Conservation (phyloP, 225 moss, liverwort and hornwort species). For the Antitrichia curtipendula region DNA sequence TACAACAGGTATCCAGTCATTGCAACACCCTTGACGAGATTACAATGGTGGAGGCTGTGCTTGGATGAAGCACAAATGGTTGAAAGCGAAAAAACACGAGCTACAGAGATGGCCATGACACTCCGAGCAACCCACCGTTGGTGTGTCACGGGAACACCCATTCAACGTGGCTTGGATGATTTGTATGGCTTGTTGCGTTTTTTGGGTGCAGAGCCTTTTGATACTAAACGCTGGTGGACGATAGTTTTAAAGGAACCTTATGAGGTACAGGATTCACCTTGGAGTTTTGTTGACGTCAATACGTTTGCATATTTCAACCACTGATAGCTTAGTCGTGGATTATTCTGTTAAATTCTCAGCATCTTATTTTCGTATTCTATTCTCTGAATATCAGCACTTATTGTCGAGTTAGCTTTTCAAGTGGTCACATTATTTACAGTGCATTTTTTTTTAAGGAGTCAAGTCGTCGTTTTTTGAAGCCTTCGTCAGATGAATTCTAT, state of each 20-base stretch:
- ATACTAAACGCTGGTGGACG: conserved; percentile 64
- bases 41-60: conserved; percentile 95
- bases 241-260: conserved; percentile 73
- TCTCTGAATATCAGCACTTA: background rate
- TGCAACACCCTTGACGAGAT: conserved; percentile 79
- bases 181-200: conserved; percentile 78
- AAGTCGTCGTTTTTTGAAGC: background rate
- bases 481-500: background rate
- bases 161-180: conserved; percentile 94
- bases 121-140: conserved; percentile 73
- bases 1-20: conserved; percentile 68
- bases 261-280: conserved; percentile 44
- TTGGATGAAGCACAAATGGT: conserved; percentile 99
- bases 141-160: conserved; percentile 95
- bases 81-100: conserved; percentile 54
- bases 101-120: conserved; percentile 87
- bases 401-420: background rate
- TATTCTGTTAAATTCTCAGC: background rate
- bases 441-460: background rate
- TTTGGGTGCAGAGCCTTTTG: conserved; percentile 75
- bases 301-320: background rate
- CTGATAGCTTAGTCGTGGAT: background rate
- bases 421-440: background rate
- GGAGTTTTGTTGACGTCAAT: background rate
- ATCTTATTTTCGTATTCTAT: background rate